phyloP scores from a whole-genome alignment of 2,329 filamentous ascomycete species.

The Didymella exigua region DNA sequence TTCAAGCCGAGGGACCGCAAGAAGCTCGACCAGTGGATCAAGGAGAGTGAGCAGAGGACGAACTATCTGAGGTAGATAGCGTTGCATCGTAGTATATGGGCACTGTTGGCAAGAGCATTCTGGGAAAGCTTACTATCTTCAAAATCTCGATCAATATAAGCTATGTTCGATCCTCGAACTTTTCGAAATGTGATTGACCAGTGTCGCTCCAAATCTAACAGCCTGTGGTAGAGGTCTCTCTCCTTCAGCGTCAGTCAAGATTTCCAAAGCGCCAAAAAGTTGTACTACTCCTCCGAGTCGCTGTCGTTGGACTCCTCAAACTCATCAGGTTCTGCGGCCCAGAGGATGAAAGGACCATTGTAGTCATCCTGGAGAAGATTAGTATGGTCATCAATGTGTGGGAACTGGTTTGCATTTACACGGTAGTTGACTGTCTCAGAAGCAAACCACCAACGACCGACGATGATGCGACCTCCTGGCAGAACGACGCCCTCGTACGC shows the following conservation, averaged over 20 bases:
- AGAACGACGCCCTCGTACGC: slow-evolving; percentile 57
- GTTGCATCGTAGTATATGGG: not conserved
- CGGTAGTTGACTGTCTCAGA: slow-evolving; percentile 24
- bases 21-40: slow-evolving; percentile 54
- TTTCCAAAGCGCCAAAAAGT: not conserved
- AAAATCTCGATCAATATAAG: not conserved
- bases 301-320: not conserved
- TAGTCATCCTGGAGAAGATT: slow-evolving; percentile 26
- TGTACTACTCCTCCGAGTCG: not conserved
- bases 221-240: not conserved
- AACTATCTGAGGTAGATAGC: slow-evolving; percentile 43
- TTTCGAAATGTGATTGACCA: not conserved
- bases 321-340: slow-evolving; percentile 39
- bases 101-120: not conserved
- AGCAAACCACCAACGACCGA: slow-evolving; percentile 57
- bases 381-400: not conserved
- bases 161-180: not conserved
- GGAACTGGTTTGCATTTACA: slow-evolving; percentile 18
- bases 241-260: not conserved
- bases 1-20: slow-evolving; percentile 52
- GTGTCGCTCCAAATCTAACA: not conserved
- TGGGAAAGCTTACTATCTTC: not conserved
- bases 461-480: slow-evolving; percentile 54
- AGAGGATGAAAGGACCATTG: slow-evolving; percentile 40
- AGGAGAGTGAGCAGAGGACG: slow-evolving; percentile 55